Evolutionary conservation across 352 stramenopile genomes (phyloP).

Genomic region (Phytophthora fragariaefolia): DNA sequence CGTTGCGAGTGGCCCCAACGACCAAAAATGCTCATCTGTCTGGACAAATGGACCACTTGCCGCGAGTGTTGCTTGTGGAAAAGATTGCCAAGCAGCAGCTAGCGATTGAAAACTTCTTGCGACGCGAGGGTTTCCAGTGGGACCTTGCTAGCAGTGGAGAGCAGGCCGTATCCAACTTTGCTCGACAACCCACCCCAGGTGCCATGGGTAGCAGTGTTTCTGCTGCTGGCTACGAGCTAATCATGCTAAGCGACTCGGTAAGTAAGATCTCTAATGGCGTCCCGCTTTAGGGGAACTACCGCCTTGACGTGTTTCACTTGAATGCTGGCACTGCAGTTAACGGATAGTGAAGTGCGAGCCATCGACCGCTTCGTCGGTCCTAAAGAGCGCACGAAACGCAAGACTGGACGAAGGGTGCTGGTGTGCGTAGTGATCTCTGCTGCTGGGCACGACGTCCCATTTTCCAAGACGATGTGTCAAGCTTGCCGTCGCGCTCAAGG

Average conservation of each 20-base stretch:
- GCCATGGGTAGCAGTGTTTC: constrained; percentile 1
- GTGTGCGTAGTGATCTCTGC: constrained; percentile 66
- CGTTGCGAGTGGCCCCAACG: constrained; percentile 56
- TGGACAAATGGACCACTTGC: constrained; percentile 59
- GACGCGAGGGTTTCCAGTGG: constrained; percentile 73
- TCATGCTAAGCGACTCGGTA: constrained; percentile 69
- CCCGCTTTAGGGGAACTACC: no score
- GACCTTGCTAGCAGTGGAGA: constrained; percentile 68
- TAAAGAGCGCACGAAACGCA: constrained; percentile 40
- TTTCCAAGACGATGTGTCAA: constrained; percentile 60
- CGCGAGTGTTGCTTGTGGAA: constrained; percentile 68
- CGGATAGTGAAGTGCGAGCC: constrained; percentile 52
- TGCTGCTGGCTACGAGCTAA: constrained; percentile 47
- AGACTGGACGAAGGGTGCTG: constrained; percentile 24
- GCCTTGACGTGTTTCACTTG: no score
- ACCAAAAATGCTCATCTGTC: constrained; percentile 72
- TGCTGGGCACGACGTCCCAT: constrained; percentile 41
- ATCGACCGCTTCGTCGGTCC: constrained; percentile 59
- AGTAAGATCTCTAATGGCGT: no score
- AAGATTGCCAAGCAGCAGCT: constrained; percentile 64
- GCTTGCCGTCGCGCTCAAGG: constrained; percentile 56
- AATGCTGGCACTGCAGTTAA: constrained; percentile 38
- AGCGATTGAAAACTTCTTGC: constrained; percentile 60
- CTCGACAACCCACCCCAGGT: constrained; percentile 33
- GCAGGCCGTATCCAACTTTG: constrained; percentile 59